Evolutionary conservation across 805 yeast species (phyloP).

Genomic region (Kodamaea kakaduensis): DNA sequence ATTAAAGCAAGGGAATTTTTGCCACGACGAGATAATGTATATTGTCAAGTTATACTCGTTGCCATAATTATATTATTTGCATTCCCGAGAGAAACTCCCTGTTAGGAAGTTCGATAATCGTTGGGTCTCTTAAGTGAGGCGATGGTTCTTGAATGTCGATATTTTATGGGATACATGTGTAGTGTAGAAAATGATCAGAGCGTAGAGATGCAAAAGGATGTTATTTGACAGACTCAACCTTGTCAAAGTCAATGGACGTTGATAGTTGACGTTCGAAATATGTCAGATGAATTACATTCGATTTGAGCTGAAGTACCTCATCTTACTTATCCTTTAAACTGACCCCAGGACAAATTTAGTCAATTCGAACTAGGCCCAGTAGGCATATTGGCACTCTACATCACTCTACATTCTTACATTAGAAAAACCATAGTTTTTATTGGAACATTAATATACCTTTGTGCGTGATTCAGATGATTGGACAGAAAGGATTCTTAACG

Average conservation of each 20-base stretch:
- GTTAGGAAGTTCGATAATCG: slow-evolving; percentile 59
- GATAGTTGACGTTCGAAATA: too few species aligned
- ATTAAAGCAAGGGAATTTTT: slow-evolving; percentile 50
- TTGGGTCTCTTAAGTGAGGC: slow-evolving; percentile 48
- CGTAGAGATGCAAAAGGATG: too few species aligned
- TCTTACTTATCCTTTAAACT: background rate
- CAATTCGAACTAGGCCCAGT: too few species aligned
- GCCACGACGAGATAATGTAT: slow-evolving; percentile 66
- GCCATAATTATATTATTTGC: slow-evolving; percentile 47
- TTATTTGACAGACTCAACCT: too few species aligned
- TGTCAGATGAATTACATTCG: too few species aligned
- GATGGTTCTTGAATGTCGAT: slow-evolving; percentile 62
- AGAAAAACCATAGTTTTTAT: slow-evolving; percentile 4
- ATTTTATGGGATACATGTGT: slow-evolving; percentile 29
- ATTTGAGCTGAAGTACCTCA: too few species aligned
- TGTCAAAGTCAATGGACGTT: too few species aligned
- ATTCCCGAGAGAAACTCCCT: slow-evolving; percentile 56
- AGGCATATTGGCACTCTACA: too few species aligned
- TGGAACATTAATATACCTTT: slow-evolving; percentile 10
- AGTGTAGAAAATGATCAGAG: too few species aligned
- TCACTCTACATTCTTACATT: background rate
- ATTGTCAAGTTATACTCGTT: slow-evolving; percentile 61
- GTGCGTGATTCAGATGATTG: slow-evolving; percentile 5
- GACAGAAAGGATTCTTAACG: slow-evolving; percentile 54
- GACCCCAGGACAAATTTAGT: too few species aligned